Evolutionary conservation across 495 filamentous ascomycete genomes (phyloP).

Genomic region (Xylaria flabelliformis): DNA sequence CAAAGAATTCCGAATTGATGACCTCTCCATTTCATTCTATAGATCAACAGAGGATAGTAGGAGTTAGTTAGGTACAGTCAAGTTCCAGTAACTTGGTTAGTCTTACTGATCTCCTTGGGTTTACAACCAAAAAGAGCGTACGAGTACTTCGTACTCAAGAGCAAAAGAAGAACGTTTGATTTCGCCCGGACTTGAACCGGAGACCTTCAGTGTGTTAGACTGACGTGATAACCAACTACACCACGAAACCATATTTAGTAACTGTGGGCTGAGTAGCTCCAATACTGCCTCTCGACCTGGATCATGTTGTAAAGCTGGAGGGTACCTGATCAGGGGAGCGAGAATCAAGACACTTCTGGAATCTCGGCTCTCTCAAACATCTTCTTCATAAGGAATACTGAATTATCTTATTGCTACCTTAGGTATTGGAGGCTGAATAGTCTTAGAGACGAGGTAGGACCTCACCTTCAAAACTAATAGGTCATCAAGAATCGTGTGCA

Average conservation of each 20-base stretch:
- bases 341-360: too few relatives aligned
- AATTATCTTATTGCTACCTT: too few relatives aligned
- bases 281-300: not conserved
- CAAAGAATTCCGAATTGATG: not conserved
- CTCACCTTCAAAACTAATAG: not conserved
- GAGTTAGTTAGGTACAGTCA: not conserved
- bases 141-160: not conserved
- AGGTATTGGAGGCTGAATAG: too few relatives aligned
- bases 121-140: not conserved
- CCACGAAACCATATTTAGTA: slow-evolving; percentile 1
- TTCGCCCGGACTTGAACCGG: slow-evolving; percentile 29
- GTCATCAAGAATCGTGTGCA: not conserved
- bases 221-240: too few relatives aligned
- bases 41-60: not conserved
- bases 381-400: too few relatives aligned
- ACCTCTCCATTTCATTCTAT: not conserved
- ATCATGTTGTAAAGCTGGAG: not conserved
- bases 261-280: not conserved
- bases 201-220: too few relatives aligned
- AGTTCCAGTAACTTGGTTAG: not conserved
- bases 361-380: too few relatives aligned
- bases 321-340: too few relatives aligned
- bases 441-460: too few relatives aligned
- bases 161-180: slow-evolving; percentile 16
- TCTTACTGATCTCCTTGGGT: not conserved